phyloP scores from a whole-genome alignment of 768 basidiomycete genomes.

The Crucibulum laeve region DNA sequence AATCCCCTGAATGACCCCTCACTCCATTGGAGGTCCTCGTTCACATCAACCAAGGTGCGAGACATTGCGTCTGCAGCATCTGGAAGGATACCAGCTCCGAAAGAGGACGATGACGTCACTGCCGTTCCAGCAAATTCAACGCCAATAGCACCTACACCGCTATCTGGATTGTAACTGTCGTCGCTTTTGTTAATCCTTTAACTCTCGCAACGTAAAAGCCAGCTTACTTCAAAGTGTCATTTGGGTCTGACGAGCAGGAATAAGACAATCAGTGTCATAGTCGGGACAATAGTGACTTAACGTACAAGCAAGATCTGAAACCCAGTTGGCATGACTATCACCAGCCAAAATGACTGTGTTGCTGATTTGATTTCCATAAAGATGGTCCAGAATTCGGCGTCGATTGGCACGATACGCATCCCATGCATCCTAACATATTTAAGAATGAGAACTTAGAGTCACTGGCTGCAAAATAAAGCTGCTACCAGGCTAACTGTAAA shows the following conservation, averaged over 20 bases:
- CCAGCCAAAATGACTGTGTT: constrained; percentile 56
- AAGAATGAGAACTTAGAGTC: constrained; percentile 9
- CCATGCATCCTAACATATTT: constrained; percentile 47
- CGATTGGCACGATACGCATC: constrained; percentile 58
- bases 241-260: constrained; percentile 30
- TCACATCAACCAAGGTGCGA: constrained; percentile 28
- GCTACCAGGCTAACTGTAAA: constrained; percentile 13
- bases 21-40: constrained; percentile 54
- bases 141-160: constrained; percentile 45
- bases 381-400: constrained; percentile 42
- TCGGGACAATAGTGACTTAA: constrained; percentile 9
- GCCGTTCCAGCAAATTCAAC: constrained; percentile 64
- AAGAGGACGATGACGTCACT: constrained; percentile 46
- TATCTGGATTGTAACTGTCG: constrained; percentile 44
- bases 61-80: constrained; percentile 34
- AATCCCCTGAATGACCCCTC: constrained; percentile 58
- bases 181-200: not conserved
- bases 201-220: not conserved
- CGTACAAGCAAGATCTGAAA: constrained; percentile 51
- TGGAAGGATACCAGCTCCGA: constrained; percentile 36
- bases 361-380: constrained; percentile 45
- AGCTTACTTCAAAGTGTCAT: constrained; percentile 40
- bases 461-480: constrained; percentile 16
- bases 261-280: not conserved
- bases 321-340: constrained; percentile 62